These are phyloP conservation scores for Shiraia sp. DNA, from an alignment of 2,329 filamentous ascomycete genomes.

Conservation along the genomic window DNA sequence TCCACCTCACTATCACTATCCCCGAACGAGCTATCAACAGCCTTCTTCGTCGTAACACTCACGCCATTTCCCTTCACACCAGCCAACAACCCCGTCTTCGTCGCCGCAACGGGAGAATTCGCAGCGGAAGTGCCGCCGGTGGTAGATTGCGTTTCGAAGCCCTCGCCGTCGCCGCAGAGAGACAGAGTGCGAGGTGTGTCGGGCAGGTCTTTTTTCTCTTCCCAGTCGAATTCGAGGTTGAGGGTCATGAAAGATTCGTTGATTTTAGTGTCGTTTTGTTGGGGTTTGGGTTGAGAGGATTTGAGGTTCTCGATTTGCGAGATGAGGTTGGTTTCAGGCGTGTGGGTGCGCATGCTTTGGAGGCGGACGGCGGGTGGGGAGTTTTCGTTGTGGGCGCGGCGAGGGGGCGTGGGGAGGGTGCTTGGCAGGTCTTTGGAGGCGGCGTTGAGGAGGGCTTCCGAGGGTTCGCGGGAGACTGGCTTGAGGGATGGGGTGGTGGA, in stretches of 20 bases:
- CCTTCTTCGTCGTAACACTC: neutral
- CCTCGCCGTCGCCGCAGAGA: slow-evolving; percentile 6
- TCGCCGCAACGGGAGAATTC: too few species aligned
- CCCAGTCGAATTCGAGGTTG: slow-evolving; percentile 20
- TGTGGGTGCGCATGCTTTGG: slow-evolving; percentile 26
- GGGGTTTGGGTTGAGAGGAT: neutral
- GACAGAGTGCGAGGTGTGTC: slow-evolving; percentile 9
- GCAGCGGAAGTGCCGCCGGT: slow-evolving; percentile 11
- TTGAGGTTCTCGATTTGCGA: neutral
- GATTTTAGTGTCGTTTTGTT: neutral
- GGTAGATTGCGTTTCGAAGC: slow-evolving; percentile 23
- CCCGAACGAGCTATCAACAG: neutral
- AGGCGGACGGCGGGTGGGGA: slow-evolving; percentile 24
- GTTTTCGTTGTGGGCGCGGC: slow-evolving; percentile 18
- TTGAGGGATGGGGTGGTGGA: slow-evolving; percentile 13
- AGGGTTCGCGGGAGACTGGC: slow-evolving; percentile 19
- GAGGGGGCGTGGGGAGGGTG: slow-evolving; percentile 24
- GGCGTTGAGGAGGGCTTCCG: slow-evolving; percentile 25
- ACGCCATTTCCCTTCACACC: neutral
- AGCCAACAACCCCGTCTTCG: too few species aligned
- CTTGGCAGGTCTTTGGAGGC: slow-evolving; percentile 27
- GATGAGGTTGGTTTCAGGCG: too few species aligned
- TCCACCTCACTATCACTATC: slow-evolving; percentile 1
- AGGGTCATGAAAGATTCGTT: slow-evolving; percentile 17
- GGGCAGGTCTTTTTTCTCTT: slow-evolving; percentile 6